Conservation (phyloP, 202 grass and related monocot species). For the Carex sylvatica region DNA sequence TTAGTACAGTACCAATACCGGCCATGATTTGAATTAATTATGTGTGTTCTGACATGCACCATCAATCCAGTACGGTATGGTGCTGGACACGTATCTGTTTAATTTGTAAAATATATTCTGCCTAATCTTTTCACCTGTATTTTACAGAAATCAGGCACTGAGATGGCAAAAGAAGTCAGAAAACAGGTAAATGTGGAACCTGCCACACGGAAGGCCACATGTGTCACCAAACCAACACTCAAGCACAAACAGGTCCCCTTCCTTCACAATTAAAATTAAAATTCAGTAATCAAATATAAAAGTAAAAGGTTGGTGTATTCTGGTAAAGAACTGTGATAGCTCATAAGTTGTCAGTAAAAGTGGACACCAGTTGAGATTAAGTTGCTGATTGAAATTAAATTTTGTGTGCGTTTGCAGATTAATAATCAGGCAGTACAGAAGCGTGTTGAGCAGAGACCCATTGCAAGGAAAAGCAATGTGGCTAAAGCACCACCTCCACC, state of each 20-base stretch:
- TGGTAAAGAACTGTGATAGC: neutral
- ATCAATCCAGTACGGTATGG: neutral
- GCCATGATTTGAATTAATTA: neutral
- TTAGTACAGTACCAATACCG: neutral
- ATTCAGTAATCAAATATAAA: constrained; percentile 1
- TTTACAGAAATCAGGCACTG: constrained; percentile 23
- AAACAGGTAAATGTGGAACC: neutral
- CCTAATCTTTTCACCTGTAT: neutral
- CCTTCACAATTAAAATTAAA: neutral
- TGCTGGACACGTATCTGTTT: neutral
- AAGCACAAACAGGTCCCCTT: constrained; percentile 9
- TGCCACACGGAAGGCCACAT: neutral
- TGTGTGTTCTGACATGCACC: neutral
- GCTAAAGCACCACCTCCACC: constrained; percentile 4
- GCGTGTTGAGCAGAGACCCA: neutral
- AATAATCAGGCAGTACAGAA: constrained; percentile 8
- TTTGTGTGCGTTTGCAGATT: neutral
- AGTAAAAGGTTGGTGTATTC: neutral
- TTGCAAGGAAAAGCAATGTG: neutral
- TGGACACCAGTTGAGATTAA: neutral
- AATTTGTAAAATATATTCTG: neutral
- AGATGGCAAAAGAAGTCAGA: neutral
- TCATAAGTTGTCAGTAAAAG: neutral
- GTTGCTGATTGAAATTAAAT: neutral
- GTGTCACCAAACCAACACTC: constrained; percentile 6